Base-by-base conservation (phyloP, 345 rosid species). In the Reutealis trisperma region DNA sequence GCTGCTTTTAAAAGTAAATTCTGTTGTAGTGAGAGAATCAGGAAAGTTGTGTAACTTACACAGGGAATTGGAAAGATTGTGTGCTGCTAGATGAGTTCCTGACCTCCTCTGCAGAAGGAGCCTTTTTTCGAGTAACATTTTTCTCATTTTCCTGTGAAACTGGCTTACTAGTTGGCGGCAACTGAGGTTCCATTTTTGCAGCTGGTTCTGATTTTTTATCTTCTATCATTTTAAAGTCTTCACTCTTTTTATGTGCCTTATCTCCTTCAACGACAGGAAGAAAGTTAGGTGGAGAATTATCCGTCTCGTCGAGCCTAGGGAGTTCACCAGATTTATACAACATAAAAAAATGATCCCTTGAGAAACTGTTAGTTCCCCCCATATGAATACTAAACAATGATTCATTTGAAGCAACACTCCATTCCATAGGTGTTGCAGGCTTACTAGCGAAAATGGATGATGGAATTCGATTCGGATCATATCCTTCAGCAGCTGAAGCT, bases 391-490 rank as follows among this genome's bases (percentile, higher is more conserved):
- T 96, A 47, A 94, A 96, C 81, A 96, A 79, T 0, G 98, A 94
- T 75, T 96, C 98, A 42, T 90, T 96, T 2, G 99, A 96, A 71
- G 98, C 90, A 2, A 83, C 79, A 21, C 99, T 96, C 99, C 99
- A 94, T 0, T 94, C 99, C 55, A 62, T 44, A 1, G 87, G 81
- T 45, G 76, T 85, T 4, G 82, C 22, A 32, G 93, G 84, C 73
- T 82, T 88, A 15, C 63, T 64, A 5, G 82, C 68, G 49, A 96
- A 96, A 75, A 92, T 57, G 19, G 95, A 72, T 16, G 90, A 78
- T 1, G 99, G 97, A 67, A 96, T 92, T 57, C 99, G 84, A 52
- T 82, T 87, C 2, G 91, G 91, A 70, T 87, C 95, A 24, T 89
- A 89, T 8, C 89, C 90, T 21, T 47, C 71, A 1, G 79, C 75